Base-by-base conservation (phyloP, 1,284 basidiomycete species). In the Ustilago esculenta region DNA sequence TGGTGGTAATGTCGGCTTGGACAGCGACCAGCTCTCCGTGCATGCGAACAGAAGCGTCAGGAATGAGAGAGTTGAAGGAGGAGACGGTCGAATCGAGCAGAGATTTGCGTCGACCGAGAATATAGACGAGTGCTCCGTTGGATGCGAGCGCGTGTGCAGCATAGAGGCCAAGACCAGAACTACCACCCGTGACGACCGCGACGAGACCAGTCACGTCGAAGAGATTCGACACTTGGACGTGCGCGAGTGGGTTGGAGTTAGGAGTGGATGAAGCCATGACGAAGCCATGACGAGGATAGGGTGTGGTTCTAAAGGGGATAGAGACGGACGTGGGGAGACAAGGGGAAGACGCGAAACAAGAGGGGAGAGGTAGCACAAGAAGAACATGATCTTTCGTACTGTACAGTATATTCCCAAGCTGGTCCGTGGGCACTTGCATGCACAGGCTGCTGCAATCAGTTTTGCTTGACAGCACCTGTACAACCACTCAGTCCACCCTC, bases 51-150 rank as follows among this genome's bases (percentile, higher is more conserved):
- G 49, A 9, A 5, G 44, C 15, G n/a, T 36, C 43, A 2, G 45
- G 46, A 12, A 61, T 17, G 14, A 50, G 33, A 2, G 49, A 2
- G 34, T 45, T 25, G 29, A 67, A 63, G 7, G 34, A 10, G 1
- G 46, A 34, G 1, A 61, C 66, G 17, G 57, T 65, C 3, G 36
- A 17, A 25, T 54, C 56, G 23, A 74, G 60, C 0, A 48, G 37
- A 0, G 60, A 14, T 12, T 45, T n/a, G 4, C 69, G 52, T 10
- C 72, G 59, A 4, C 69, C 72, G 25, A 72, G 25, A 23, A 74
- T 74, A 45, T 72, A 74, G 4, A 74, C 72, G 5, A 63, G 44
- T 0, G 68, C 68, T 1, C 72, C 72, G 43, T 74, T 69, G n/a
- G 52, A 34, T 0, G 72, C 72, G 6, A 72, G 53, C 2, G 64